Base-by-base conservation (phyloP, 805 yeast species). In the Yarrowia yakushimensis region DNA sequence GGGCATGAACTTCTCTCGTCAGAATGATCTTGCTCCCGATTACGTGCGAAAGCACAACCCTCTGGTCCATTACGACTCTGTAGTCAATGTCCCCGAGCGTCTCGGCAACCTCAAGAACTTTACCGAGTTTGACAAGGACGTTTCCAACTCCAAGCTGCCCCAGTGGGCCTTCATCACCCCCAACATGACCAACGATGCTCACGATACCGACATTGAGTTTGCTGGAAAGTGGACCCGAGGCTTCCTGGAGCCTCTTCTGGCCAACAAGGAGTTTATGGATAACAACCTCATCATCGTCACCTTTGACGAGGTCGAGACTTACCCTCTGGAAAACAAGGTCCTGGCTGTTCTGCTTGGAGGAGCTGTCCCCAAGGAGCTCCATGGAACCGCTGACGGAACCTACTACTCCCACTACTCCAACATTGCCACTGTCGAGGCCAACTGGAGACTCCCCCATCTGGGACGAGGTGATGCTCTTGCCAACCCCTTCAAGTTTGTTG, bases 1-100 rank as follows among this genome's bases (percentile, higher is more conserved):
- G 65, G 84, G 84, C 64, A 78, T 75, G 73, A 74, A 78, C 71
- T 81, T 71, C 71, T 69, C 73, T 18, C 76, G 79, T 72, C 80
- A 78, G 68, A 72, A 71, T 48, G 75, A 75, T 55, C 70, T 68
- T 43, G 80, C 80, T 62, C 77, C 77, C 65, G 81, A 78, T 65
- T 81, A 81, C 69, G 78, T 80, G 37, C 79, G 84, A 71, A 80
- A 82, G 69, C 82, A 80, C 73, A 79, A 79, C 73, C 84, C 84
- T 42, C 71, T 81, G 68, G 69, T 77, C 39, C 71, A 74, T 25
- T 80, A 70, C 68, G 81, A 78, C 67, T 73, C 77, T 42, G 72
- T 80, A 59, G 70, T 76, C 64, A 63, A 65, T 31, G 68, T 72
- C 59, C 66, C 70, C n/a, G 66, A 73, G 52, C 77, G 83, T 66